phyloP scores from a whole-genome alignment of 768 basidiomycete genomes.

The Cantharellus anzutake region DNA sequence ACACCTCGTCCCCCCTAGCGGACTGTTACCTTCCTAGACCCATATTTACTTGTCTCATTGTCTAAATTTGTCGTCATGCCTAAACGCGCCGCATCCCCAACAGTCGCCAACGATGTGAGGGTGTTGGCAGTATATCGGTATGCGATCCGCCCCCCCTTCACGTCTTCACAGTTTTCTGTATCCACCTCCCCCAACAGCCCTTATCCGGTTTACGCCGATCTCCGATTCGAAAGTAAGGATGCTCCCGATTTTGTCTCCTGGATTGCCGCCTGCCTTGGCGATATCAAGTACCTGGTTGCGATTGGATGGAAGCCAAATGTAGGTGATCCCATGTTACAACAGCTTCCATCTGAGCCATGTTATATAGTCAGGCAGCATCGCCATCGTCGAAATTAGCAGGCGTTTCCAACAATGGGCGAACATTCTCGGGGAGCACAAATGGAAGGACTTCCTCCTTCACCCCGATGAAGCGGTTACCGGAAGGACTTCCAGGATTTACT shows the following conservation, averaged over 20 bases:
- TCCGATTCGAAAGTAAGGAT: background rate
- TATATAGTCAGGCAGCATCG: background rate
- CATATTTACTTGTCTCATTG: no score
- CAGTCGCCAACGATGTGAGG: background rate
- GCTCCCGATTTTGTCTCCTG: background rate
- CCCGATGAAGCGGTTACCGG: background rate
- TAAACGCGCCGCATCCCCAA: background rate
- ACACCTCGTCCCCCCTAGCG: no score
- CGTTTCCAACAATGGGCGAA: background rate
- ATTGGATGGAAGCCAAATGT: background rate
- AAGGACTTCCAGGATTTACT: slow-evolving; percentile 2
- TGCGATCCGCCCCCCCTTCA: background rate
- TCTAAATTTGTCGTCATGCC: background rate
- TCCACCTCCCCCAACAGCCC: background rate
- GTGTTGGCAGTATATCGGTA: background rate
- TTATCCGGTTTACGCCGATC: background rate
- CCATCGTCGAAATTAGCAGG: slow-evolving; percentile 2
- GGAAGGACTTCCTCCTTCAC: slow-evolving; percentile 2
- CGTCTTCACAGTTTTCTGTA: background rate
- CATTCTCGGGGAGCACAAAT: slow-evolving; percentile 6
- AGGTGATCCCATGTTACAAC: background rate
- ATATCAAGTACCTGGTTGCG: background rate
- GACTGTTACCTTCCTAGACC: no score
- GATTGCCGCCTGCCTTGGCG: background rate
- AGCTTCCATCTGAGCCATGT: background rate